phyloP scores from a whole-genome alignment of 176 grass and related monocot genomes.

The Musa itinerans region DNA sequence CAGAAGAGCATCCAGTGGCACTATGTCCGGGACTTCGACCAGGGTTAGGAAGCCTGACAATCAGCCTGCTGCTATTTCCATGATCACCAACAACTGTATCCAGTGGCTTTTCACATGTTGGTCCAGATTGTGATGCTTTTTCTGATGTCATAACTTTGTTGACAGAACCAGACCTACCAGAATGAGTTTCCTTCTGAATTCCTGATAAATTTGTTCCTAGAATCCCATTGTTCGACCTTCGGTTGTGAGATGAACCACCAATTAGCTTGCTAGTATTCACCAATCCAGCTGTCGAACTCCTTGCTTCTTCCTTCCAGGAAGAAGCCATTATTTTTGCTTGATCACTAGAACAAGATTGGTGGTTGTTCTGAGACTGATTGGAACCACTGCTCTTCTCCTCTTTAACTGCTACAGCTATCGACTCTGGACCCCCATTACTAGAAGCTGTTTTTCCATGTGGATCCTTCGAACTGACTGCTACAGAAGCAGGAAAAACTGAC shows the following conservation, averaged over 20 bases:
- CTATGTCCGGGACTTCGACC: conserved; percentile 53
- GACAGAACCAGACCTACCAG: conserved; percentile 31
- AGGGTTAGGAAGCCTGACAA: conserved; percentile 65
- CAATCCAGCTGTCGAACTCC: conserved; percentile 62
- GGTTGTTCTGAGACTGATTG: conserved; percentile 74
- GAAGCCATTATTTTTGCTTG: conserved; percentile 50
- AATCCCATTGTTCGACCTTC: conserved; percentile 39
- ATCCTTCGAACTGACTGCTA: conserved; percentile 28
- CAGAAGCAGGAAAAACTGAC: conserved; percentile 18
- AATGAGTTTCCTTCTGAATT: conserved; percentile 42
- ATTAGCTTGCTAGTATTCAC: conserved; percentile 44
- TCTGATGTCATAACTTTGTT: conserved; percentile 39
- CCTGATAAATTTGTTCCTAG: conserved; percentile 31
- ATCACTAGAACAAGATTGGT: conserved; percentile 81
- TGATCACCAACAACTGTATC: conserved; percentile 33
- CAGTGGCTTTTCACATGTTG: conserved; percentile 46
- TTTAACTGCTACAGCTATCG: conserved; percentile 16
- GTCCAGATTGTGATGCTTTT: conserved; percentile 45
- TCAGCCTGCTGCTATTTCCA: conserved; percentile 50
- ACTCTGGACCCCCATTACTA: conserved; percentile 25
- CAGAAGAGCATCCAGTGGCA: conserved; percentile 41
- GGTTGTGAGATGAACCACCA: conserved; percentile 40
- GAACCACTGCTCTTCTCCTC: conserved; percentile 88
- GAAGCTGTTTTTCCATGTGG: conserved; percentile 26
- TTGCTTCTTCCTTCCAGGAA: conserved; percentile 61